These are phyloP conservation scores for Pyrenophora graminea DNA, from an alignment of 2,329 filamentous ascomycete species.

Conservation along the genomic window DNA sequence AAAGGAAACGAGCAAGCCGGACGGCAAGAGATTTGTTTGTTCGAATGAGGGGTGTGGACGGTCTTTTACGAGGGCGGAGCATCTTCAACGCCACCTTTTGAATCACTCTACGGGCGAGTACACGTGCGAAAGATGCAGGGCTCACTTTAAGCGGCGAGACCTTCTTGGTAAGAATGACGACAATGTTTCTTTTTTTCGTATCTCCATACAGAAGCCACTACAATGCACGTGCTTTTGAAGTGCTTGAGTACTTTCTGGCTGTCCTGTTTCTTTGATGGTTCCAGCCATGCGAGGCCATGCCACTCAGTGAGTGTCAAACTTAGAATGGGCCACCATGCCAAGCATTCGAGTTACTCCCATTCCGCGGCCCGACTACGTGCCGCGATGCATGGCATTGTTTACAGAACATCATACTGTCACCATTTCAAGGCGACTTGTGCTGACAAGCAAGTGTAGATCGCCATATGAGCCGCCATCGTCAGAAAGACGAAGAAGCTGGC, in stretches of 20 bases:
- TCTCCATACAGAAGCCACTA: background rate
- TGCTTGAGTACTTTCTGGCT: too few relatives aligned
- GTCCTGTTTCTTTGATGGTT: too few relatives aligned
- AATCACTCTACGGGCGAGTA: conserved; percentile 70
- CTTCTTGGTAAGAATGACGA: conserved; percentile 54
- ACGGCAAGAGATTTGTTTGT: conserved; percentile 66
- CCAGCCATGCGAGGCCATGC: too few relatives aligned
- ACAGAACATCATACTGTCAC: too few relatives aligned
- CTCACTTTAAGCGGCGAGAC: conserved; percentile 65
- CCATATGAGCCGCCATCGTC: conserved; percentile 60
- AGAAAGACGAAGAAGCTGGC: conserved; percentile 61
- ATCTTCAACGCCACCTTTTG: conserved; percentile 91
- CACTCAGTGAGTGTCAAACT: too few relatives aligned
- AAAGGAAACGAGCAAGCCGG: conserved; percentile 46
- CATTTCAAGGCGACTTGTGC: conserved; percentile 10
- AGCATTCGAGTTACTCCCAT: too few relatives aligned
- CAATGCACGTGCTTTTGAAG: too few relatives aligned
- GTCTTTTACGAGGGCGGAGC: conserved; percentile 91
- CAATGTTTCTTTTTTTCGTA: conserved; percentile 3
- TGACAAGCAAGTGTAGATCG: conserved; percentile 52
- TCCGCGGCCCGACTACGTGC: too few relatives aligned
- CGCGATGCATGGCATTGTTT: too few relatives aligned
- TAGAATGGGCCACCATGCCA: too few relatives aligned
- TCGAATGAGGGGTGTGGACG: conserved; percentile 84
- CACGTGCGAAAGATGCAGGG: conserved; percentile 63